phyloP scores from a whole-genome alignment of 331 rosid species.

The Prunus yedoensis region DNA sequence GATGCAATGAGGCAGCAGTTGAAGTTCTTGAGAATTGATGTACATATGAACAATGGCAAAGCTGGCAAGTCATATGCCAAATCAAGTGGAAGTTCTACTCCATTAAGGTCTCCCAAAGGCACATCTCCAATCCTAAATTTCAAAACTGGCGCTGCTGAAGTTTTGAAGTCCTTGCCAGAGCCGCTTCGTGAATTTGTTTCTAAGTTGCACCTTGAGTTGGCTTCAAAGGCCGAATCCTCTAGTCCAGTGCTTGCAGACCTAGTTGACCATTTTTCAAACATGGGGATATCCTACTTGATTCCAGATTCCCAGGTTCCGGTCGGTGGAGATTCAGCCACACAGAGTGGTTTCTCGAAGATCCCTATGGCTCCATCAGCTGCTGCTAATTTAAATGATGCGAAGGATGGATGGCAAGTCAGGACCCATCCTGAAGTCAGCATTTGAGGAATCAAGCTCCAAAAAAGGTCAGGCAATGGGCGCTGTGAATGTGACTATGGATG shows the following conservation, averaged over 20 bases:
- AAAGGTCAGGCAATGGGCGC: constrained; percentile 24
- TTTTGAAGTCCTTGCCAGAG: constrained; percentile 52
- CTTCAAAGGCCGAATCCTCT: constrained; percentile 47
- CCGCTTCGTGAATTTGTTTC: constrained; percentile 42
- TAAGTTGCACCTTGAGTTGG: constrained; percentile 34
- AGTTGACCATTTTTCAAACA: constrained; percentile 43
- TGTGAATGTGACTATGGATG: constrained; percentile 27
- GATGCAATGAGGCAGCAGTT: constrained; percentile 72
- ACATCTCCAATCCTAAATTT: constrained; percentile 8
- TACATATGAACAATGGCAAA: constrained; percentile 41
- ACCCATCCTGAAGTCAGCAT: constrained; percentile 17
- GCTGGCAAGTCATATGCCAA: constrained; percentile 34
- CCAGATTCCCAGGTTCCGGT: constrained; percentile 32
- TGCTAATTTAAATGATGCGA: constrained; percentile 19
- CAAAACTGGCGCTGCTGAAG: constrained; percentile 28
- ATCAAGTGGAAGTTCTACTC: constrained; percentile 62
- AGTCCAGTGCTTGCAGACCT: constrained; percentile 43
- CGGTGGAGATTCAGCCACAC: constrained; percentile 30
- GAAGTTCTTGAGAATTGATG: constrained; percentile 69
- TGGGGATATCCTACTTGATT: constrained; percentile 27
- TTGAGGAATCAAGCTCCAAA: constrained; percentile 22
- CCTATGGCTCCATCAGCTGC: constrained; percentile 13
- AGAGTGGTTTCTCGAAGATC: constrained; percentile 24
- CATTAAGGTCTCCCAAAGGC: constrained; percentile 33
- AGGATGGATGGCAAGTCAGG: constrained; percentile 15